These are phyloP conservation scores for Plasmodium berghei DNA, from an alignment of 169 alveolate genomes.

Conservation along the genomic window DNA sequence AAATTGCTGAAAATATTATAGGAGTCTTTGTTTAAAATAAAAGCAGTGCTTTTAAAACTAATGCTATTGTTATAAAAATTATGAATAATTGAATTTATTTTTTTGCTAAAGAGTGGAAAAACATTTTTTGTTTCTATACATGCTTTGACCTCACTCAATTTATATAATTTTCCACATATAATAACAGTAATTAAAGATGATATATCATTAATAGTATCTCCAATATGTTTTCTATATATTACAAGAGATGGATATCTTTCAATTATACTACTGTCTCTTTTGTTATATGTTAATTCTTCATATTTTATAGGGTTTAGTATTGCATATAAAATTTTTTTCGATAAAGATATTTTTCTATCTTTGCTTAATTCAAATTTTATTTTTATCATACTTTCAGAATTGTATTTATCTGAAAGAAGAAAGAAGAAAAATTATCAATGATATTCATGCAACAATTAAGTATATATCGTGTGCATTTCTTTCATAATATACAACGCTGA, in stretches of 20 bases:
- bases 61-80: conserved; percentile 48
- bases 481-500: too few species aligned
- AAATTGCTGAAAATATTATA: conserved; percentile 56
- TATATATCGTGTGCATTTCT: not conserved
- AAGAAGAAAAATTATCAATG: not conserved
- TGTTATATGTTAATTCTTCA: conserved; percentile 27
- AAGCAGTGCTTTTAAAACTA: conserved; percentile 30
- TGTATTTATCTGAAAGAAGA: conserved; percentile 22
- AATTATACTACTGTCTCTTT: conserved; percentile 9
- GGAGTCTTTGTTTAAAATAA: conserved; percentile 12
- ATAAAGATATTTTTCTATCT: conserved; percentile 18
- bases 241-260: conserved; percentile 36
- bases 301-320: conserved; percentile 12
- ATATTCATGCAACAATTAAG: not conserved
- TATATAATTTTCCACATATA: conserved; percentile 28
- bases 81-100: conserved; percentile 36
- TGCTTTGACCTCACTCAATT: conserved; percentile 2
- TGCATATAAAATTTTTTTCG: conserved; percentile 7
- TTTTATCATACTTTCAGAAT: not conserved
- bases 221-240: conserved; percentile 51
- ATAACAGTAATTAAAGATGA: conserved; percentile 69
- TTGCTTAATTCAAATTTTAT: conserved; percentile 16
- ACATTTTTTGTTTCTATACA: conserved; percentile 30
- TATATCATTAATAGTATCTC: conserved; percentile 24
- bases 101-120: conserved; percentile 19